Conservation (phyloP, 2,329 filamentous ascomycete species). For the Cadophora sp. region DNA sequence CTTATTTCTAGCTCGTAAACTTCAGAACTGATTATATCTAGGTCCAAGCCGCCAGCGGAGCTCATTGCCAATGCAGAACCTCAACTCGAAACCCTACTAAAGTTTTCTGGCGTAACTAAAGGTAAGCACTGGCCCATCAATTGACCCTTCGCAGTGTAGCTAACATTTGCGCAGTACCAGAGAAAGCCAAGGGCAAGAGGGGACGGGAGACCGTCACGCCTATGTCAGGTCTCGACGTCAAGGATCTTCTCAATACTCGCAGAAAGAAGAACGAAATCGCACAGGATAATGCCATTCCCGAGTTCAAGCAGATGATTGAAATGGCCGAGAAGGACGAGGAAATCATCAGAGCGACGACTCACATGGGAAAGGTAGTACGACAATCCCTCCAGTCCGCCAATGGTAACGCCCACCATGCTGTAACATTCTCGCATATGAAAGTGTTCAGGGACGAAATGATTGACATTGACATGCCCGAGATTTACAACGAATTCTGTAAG, state of each 20-base stretch:
- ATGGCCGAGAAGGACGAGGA: slow-evolving; percentile 64
- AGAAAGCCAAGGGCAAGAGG: slow-evolving; percentile 78
- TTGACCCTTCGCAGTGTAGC: slow-evolving; percentile 3
- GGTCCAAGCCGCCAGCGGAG: slow-evolving; percentile 69
- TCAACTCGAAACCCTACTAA: slow-evolving; percentile 68
- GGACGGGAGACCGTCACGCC: slow-evolving; percentile 75
- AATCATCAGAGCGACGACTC: slow-evolving; percentile 72
- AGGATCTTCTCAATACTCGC: slow-evolving; percentile 73
- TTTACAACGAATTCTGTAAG: slow-evolving; percentile 78
- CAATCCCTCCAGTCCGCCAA: slow-evolving; percentile 74
- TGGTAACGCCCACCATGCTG: slow-evolving; percentile 76
- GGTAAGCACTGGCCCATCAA: slow-evolving; percentile 52
- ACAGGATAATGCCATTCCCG: slow-evolving; percentile 80
- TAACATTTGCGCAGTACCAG: slow-evolving; percentile 65
- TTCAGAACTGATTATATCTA: slow-evolving; percentile 1
- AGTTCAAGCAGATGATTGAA: slow-evolving; percentile 83
- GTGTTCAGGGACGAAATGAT: slow-evolving; percentile 81
- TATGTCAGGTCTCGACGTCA: slow-evolving; percentile 87
- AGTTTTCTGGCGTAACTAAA: slow-evolving; percentile 82
- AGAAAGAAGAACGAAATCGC: slow-evolving; percentile 60
- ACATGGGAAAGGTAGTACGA: slow-evolving; percentile 76
- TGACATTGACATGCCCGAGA: slow-evolving; percentile 73
- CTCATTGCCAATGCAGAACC: slow-evolving; percentile 64
- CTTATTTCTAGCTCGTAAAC: background rate
- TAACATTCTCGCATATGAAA: slow-evolving; percentile 71